phyloP scores from a whole-genome alignment of 805 yeast species.

The Yarrowia alimentaria region DNA sequence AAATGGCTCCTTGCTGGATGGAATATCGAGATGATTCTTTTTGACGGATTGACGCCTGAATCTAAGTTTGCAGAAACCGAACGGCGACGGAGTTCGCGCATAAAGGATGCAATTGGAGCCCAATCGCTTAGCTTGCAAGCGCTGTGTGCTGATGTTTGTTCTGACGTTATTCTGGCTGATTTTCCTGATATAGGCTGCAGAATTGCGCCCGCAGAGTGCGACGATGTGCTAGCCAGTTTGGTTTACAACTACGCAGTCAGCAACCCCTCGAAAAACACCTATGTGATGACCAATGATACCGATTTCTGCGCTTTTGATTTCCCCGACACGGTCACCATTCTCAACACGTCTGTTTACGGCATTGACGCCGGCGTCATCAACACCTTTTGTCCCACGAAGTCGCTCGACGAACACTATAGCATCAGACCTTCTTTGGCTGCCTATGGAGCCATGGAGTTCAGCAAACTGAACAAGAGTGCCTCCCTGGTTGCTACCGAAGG shows the following conservation, averaged over 20 bases:
- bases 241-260: conserved; percentile 4
- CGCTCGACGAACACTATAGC: background rate
- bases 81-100: background rate
- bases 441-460: conserved; percentile 21
- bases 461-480: conserved; percentile 1
- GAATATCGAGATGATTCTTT: conserved; percentile 15
- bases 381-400: background rate
- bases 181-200: conserved; percentile 7
- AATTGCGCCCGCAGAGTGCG: conserved; percentile 17
- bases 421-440: conserved; percentile 2
- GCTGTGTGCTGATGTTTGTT: conserved; percentile 17
- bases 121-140: background rate
- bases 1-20: conserved; percentile 17
- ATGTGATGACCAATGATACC: conserved; percentile 20
- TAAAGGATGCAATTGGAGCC: conserved; percentile 4
- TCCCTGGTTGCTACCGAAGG: background rate
- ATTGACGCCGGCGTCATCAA: conserved; percentile 18
- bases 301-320: conserved; percentile 18
- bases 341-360: conserved; percentile 13
- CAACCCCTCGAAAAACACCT: conserved; percentile 1
- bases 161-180: conserved; percentile 5
- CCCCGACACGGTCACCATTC: conserved; percentile 8
- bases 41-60: conserved; percentile 9
- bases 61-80: conserved; percentile 14
- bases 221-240: conserved; percentile 14